Percentiles rank a stretch among this genome's conserved stretches.
Conservation (phyloP, 1,284 basidiomycete genomes). For the Peniophora sp. region DNA sequence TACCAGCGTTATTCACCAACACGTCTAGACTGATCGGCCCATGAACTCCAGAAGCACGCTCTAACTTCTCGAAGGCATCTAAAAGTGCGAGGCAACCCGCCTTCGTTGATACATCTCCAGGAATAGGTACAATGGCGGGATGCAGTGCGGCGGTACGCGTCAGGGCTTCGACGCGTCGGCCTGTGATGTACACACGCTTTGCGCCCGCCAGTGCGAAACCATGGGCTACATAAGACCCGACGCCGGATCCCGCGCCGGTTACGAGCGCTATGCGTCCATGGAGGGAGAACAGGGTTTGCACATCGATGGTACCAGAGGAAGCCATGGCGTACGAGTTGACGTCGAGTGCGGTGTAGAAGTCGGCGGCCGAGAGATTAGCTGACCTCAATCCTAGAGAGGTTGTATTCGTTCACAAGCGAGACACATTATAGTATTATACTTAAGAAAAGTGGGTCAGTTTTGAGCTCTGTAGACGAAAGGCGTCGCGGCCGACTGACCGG, state of each 20-base stretch:
- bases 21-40: conserved; percentile 10
- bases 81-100: conserved; percentile 10
- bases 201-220: neutral
- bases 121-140: conserved; percentile 9
- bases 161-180: neutral
- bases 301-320: neutral
- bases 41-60: conserved; percentile 8
- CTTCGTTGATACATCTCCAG: conserved; percentile 12
- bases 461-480: no score
- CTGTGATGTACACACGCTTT: neutral
- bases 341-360: no score
- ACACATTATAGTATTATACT: no score
- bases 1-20: conserved; percentile 14
- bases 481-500: no score
- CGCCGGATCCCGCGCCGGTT: neutral
- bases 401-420: no score
- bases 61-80: conserved; percentile 8
- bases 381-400: no score
- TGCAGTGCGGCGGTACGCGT: neutral
- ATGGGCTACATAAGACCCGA: neutral
- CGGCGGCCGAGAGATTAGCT: no score
- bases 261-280: neutral
- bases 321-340: no score
- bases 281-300: neutral
- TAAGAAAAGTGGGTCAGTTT: no score